These are phyloP conservation scores for Chalciporus sp. DNA, from an alignment of 1,284 basidiomycete species.

Conservation along the genomic window DNA sequence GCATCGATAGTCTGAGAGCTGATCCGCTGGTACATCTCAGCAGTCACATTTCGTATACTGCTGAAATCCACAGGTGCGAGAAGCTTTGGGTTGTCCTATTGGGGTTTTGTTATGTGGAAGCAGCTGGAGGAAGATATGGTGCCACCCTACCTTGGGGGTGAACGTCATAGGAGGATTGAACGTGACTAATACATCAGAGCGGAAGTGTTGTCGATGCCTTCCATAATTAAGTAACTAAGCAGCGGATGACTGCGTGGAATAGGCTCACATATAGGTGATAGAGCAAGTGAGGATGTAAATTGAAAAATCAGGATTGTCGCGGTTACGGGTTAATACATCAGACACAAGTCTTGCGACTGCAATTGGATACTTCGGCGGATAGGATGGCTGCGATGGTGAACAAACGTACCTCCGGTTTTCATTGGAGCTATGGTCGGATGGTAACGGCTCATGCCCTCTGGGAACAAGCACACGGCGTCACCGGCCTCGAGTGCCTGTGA, in stretches of 20 bases:
- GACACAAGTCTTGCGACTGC: slow-evolving; percentile 79
- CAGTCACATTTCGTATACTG: slow-evolving; percentile 62
- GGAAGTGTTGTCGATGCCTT: slow-evolving; percentile 73
- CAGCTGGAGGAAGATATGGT: not conserved
- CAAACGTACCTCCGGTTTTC: slow-evolving; percentile 73
- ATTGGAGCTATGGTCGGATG: slow-evolving; percentile 81
- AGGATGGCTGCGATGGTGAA: not conserved
- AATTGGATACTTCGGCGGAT: slow-evolving; percentile 6
- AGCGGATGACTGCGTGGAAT: not conserved
- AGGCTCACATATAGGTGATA: slow-evolving; percentile 75
- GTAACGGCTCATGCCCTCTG: slow-evolving; percentile 82
- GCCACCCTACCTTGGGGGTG: slow-evolving; percentile 53
- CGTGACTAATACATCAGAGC: slow-evolving; percentile 83
- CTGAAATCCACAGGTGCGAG: slow-evolving; percentile 66
- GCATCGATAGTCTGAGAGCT: slow-evolving; percentile 78
- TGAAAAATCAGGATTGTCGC: slow-evolving; percentile 67
- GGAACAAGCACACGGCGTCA: slow-evolving; percentile 81
- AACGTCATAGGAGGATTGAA: slow-evolving; percentile 77
- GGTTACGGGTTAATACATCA: slow-evolving; percentile 73
- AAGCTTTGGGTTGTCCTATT: slow-evolving; percentile 68
- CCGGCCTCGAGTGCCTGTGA: slow-evolving; percentile 71
- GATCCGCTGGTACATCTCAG: slow-evolving; percentile 66
- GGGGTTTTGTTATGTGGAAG: not conserved
- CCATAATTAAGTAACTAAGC: slow-evolving; percentile 1
- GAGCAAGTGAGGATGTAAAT: slow-evolving; percentile 77